Percentiles rank a stretch among this genome's conserved stretches.
Evolutionary conservation across 2,329 filamentous ascomycete genomes (phyloP).

Genomic region (Macroventuria anomochaeta): DNA sequence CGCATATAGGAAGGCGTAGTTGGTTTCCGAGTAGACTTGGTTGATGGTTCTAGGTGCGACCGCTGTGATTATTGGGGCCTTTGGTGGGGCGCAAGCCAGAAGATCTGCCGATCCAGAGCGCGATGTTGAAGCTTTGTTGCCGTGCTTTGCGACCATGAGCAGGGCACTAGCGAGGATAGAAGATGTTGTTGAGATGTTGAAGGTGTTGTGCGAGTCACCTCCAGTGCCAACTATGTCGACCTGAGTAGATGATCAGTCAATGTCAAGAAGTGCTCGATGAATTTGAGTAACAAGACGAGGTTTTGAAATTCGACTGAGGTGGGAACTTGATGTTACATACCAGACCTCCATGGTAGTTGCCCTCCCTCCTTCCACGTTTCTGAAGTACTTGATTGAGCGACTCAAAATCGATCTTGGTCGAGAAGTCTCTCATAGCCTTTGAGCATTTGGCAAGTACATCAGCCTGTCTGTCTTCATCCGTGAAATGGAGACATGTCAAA

Average conservation of each 20-base stretch:
- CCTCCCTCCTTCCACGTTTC: constrained; percentile 67
- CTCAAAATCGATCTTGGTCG: constrained; percentile 71
- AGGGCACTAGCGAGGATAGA: constrained; percentile 89
- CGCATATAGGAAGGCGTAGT: constrained; percentile 95
- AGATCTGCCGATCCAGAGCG: constrained; percentile 96
- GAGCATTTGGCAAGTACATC: constrained; percentile 89
- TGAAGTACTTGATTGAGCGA: constrained; percentile 68
- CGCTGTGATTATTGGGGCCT: constrained; percentile 74
- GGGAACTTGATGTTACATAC: constrained; percentile 58
- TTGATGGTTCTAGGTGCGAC: constrained; percentile 75
- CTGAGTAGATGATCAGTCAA: constrained; percentile 43
- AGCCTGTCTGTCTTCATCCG: constrained; percentile 79
- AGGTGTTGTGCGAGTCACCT: constrained; percentile 95
- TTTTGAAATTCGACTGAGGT: too few species aligned
- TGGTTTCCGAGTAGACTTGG: constrained; percentile 76
- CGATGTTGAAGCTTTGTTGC: constrained; percentile 93
- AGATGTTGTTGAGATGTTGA: constrained; percentile 95
- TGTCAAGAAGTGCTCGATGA: not conserved
- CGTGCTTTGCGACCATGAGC: constrained; percentile 90
- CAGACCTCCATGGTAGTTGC: constrained; percentile 80
- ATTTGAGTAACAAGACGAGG: too few species aligned
- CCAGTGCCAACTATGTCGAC: constrained; percentile 97
- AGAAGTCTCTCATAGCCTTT: constrained; percentile 80
- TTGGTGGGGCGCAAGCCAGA: constrained; percentile 75
- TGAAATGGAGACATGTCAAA: constrained; percentile 91